Base-by-base conservation (phyloP, 176 grass and related monocot species). In the Saccharum spontaneum region DNA sequence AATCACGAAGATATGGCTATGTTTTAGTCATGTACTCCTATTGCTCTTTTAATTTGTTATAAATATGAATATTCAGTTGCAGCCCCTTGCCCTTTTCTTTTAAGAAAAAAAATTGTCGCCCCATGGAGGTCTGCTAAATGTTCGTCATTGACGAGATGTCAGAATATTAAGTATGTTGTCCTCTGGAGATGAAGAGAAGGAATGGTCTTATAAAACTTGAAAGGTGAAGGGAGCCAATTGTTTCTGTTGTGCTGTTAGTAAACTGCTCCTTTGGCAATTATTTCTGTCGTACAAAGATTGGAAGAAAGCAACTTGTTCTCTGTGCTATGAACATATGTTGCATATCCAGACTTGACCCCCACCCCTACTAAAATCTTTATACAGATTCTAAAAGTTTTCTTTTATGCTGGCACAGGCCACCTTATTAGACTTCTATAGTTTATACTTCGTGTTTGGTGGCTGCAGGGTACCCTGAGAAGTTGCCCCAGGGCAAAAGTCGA, bases 391-490 rank as follows among this genome's bases (percentile, higher is more conserved):
- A 20, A 52, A 54, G 50, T 20, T 54, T 54, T 20, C 17, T 54
- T 54, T 54, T 81, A 44, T 57, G 55, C 31, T 65, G 64, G 30
- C 41, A 24, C 36, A 64, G 63, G 16, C 2, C 45, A 82, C 57
- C 38, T 52, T 80, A 68, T 44, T 81, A 61, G 10, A 40, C n/a
- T 80, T 60, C 5, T 65, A 28, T 70, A 67, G 13, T 87, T 78
- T 67, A 71, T 78, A 71, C 22, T 73, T 37, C 16, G 11, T 81
- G 11, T 60, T 88, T 83, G 50, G 55, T 80, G 38, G 61, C 76
- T 81, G 76, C 85, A 97, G 91, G 91, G 91, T 73, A 97, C 94
- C 33, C 64, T 97, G 69, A 94, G 91, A 88, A 94, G 79, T 87
- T 90, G 81, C 59, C 66, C 85, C 11, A 97, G 86, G 75, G 89